phyloP scores from a whole-genome alignment of 2,329 filamentous ascomycete genomes.

The Curvularia verruculosa region DNA sequence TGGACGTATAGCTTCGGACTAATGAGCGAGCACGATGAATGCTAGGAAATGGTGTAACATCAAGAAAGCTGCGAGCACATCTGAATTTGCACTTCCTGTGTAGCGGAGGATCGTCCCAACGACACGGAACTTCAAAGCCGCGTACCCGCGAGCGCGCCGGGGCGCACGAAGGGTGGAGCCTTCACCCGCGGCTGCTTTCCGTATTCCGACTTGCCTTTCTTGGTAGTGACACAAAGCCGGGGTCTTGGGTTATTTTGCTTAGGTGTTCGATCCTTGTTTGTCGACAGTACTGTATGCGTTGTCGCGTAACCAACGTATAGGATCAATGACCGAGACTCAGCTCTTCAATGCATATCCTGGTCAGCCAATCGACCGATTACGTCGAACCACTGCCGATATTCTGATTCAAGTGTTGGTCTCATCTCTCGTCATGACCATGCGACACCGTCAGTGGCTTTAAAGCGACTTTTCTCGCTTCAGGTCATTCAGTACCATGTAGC shows the following conservation, averaged over 20 bases:
- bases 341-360: not conserved
- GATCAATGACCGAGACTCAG: not conserved
- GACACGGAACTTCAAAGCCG: constrained; percentile 16
- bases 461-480: constrained; percentile 64
- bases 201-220: constrained; percentile 19
- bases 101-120: constrained; percentile 15
- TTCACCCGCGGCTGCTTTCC: constrained; percentile 15
- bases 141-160: constrained; percentile 8
- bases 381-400: not conserved
- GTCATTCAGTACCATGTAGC: constrained; percentile 97
- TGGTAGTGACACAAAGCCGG: constrained; percentile 4
- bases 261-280: constrained; percentile 4
- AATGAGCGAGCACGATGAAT: not conserved
- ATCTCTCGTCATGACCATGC: too few relatives aligned
- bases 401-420: not conserved
- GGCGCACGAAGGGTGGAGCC: constrained; percentile 9
- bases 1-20: not conserved
- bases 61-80: constrained; percentile 9
- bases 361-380: not conserved
- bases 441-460: constrained; percentile 5
- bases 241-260: constrained; percentile 2
- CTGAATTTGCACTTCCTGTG: constrained; percentile 9
- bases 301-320: constrained; percentile 5
- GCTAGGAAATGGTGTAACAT: not conserved
- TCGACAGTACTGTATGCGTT: constrained; percentile 1